Base-by-base conservation (phyloP, 2,329 filamentous ascomycete species). In the Bertia moriformis region DNA sequence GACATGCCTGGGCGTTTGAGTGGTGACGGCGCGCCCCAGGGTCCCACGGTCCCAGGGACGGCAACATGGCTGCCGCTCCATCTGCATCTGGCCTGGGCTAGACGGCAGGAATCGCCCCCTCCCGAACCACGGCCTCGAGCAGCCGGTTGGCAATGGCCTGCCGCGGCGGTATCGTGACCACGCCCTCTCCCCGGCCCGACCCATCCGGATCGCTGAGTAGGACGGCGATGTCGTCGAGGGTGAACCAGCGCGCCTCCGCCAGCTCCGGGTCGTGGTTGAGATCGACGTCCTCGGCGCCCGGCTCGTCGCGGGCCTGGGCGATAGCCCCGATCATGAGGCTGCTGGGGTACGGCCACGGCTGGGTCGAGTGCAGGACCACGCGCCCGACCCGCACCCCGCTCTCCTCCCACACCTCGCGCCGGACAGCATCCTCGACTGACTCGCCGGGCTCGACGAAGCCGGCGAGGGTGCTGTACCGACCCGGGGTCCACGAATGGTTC, bases 341-440 rank as follows among this genome's bases (percentile, higher is more conserved):
- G 4, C 64, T 65, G 3, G 66, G 66, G 45, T 68, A 70, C 4
- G 66, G 66, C 66, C 66, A 70, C 3, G 66, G 66, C 46, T 70
- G 66, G 14, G 66, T 65, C 4, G 62, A 67, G 41, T 70, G 66
- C 19, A 70, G 64, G 14, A 69, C 55, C 14, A 70, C 66, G 3
- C 65, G 61, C 3, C 63, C 67, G 5, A 69, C 53, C 3, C 56
- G 58, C 36, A 69, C 65, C 0, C 66, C 66, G 12, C 62, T 58
- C 42, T 70, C 66, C 44, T 70, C 66, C 63, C 65, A 70, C 2
- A 69, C 65, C 46, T 70, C 66, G 27, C 66, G 54, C 3, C 66
- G 59, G 4, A 69, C 66, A 2, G 66, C 66, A 42, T 69, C 65
- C 44, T 70, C 66, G 15, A 70, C 57, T 1, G 62, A 66, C 49